Evolutionary conservation across 768 basidiomycete species (phyloP), one percentile per base, ranked within the genome.

Genomic region (Tremella mesenterica): DNA sequence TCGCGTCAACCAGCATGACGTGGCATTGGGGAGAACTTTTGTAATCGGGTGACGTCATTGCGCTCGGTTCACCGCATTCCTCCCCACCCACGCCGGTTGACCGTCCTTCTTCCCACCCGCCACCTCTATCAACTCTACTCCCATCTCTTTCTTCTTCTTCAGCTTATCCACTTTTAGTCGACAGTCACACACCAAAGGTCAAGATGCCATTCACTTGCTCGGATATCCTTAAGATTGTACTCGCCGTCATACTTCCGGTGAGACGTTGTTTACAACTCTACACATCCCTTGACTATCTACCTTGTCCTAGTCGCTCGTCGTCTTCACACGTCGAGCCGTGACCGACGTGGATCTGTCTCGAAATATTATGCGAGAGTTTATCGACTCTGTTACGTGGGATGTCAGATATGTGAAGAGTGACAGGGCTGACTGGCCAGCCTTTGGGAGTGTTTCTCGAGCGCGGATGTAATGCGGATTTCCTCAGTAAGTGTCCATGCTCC

Each of bases 401-500:
- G 12, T 36, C 33, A 12, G 12, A 36, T 36, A 12, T 36, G n/a
- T 36, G n/a, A 12, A n/a, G 33, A 36, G 12, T 36, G 33, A 36
- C 41, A 12, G n/a, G 23, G 14, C 38, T 41, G 38, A 41, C 38
- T n/a, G 38, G 25, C 13, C 87, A 88, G 9, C 90, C 90, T 54
- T 69, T 93, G 2, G 88, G 84, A 52, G 90, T 93, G 23, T 89
- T 90, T 76, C 75, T 92, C 23, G 88, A 92, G 76, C 80, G 86
- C 49, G 90, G 90, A 23, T 91, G 88, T 69, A 76, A 77, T 30
- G 81, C 80, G 20, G 88, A 91, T 71, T 73, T 92, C 39, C 82
- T 85, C 64, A 83, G 79, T 34, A 48, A 54, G 52, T 64, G 20
- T 18, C 20, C 16, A 28, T 26, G 44, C 44, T 46, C 21, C 20